Percentiles rank a stretch among this genome's conserved stretches.
Conservation (phyloP, 2,329 filamentous ascomycete species). For the Colletotrichum chlorophyti region DNA sequence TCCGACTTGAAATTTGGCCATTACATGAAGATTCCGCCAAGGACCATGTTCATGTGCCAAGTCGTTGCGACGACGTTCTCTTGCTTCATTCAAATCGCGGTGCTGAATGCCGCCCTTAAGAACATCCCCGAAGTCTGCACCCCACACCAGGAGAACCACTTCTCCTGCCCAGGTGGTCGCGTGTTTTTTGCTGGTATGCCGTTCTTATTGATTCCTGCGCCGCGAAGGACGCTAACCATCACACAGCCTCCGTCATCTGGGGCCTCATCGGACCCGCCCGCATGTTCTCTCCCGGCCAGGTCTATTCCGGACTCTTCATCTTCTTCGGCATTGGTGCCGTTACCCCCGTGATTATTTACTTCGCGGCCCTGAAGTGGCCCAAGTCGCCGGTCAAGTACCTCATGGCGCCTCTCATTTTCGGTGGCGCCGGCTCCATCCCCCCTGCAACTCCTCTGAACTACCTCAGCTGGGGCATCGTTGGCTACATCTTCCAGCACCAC, state of each 20-base stretch:
- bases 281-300: constrained; percentile 68
- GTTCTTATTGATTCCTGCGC: not conserved
- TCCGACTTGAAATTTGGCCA: constrained; percentile 74
- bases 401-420: constrained; percentile 70
- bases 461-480: constrained; percentile 75
- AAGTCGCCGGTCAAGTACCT: constrained; percentile 57
- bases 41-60: constrained; percentile 71
- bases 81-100: constrained; percentile 69
- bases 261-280: constrained; percentile 69
- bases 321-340: constrained; percentile 66
- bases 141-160: constrained; percentile 60
- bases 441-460: constrained; percentile 78
- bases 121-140: constrained; percentile 71
- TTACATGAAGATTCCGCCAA: constrained; percentile 75
- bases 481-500: constrained; percentile 73
- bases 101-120: constrained; percentile 66
- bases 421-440: constrained; percentile 63
- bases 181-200: constrained; percentile 67
- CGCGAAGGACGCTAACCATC: not conserved
- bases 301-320: constrained; percentile 65
- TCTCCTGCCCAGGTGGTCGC: constrained; percentile 68
- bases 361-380: constrained; percentile 56
- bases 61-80: constrained; percentile 71
- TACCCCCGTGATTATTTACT: constrained; percentile 59
- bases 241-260: constrained; percentile 70